Conservation (phyloP, 495 filamentous ascomycete species). For the Penicillium atrosanguineum region DNA sequence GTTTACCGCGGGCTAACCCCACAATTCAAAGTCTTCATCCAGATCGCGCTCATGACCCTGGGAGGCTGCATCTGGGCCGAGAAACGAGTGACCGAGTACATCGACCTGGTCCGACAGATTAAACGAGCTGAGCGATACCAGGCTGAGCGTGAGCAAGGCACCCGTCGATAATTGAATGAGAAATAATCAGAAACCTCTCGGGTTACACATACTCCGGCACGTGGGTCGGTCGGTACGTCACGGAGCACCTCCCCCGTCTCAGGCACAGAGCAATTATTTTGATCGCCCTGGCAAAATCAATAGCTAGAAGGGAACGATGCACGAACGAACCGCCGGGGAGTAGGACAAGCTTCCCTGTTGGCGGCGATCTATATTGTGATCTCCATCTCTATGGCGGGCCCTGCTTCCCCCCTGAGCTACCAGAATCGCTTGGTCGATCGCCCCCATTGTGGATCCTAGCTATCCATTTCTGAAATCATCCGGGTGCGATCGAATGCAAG, state of each 20-base stretch:
- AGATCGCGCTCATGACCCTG: conserved; percentile 84
- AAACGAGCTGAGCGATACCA: conserved; percentile 62
- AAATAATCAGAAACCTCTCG: background rate
- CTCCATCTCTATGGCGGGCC: conserved; percentile 12
- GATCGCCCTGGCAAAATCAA: too few species aligned
- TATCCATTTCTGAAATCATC: background rate
- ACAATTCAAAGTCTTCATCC: conserved; percentile 90
- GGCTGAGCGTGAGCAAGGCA: conserved; percentile 51
- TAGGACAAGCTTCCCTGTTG: conserved; percentile 8
- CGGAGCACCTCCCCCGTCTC: background rate
- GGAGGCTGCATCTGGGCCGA: conserved; percentile 86
- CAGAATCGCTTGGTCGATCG: conserved; percentile 17
- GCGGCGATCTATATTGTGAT: conserved; percentile 24
- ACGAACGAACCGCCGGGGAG: background rate
- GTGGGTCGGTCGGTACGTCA: background rate
- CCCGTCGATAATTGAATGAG: conserved; percentile 11
- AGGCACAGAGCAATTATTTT: background rate
- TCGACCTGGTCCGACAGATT: conserved; percentile 47
- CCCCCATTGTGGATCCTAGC: conserved; percentile 9
- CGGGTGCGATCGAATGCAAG: background rate
- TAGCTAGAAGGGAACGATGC: background rate
- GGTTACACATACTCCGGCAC: background rate
- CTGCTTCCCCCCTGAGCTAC: conserved; percentile 6
- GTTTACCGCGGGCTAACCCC: conserved; percentile 79
- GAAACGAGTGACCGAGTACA: conserved; percentile 65